phyloP scores from a whole-genome alignment of 768 basidiomycete species.

The Sistotremastrum niveocremeum region DNA sequence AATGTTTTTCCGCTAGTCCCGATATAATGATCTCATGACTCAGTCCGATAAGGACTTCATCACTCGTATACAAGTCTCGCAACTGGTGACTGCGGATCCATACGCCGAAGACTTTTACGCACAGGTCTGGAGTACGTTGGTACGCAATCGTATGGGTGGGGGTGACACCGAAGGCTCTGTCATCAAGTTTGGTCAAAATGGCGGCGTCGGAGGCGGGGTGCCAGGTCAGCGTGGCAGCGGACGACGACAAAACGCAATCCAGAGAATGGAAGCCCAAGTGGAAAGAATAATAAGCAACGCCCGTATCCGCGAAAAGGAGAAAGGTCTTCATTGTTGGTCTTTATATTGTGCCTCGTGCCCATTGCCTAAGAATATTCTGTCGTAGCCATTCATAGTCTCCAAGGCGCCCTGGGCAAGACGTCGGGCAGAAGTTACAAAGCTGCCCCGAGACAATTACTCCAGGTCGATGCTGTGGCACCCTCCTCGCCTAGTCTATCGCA shows the following conservation, averaged over 20 bases:
- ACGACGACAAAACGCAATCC: constrained; percentile 74
- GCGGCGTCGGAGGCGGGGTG: constrained; percentile 77
- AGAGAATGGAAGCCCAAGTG: constrained; percentile 89
- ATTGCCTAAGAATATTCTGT: constrained; percentile 3
- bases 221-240: constrained; percentile 46
- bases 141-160: constrained; percentile 66
- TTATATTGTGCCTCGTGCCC: not conserved
- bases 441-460: constrained; percentile 90
- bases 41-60: constrained; percentile 99
- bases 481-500: constrained; percentile 26
- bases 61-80: constrained; percentile 96
- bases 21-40: constrained; percentile 92
- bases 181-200: constrained; percentile 69
- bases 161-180: constrained; percentile 65
- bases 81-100: constrained; percentile 93
- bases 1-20: constrained; percentile 36
- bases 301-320: constrained; percentile 74
- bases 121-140: constrained; percentile 81
- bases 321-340: constrained; percentile 45
- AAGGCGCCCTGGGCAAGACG: constrained; percentile 91
- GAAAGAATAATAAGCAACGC: constrained; percentile 93
- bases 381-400: constrained; percentile 58
- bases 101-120: constrained; percentile 98
- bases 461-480: constrained; percentile 51
- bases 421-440: constrained; percentile 89